A percentile compares a stretch with the other conserved stretches of the same genome.
phyloP scores from a whole-genome alignment of 139 green algal genomes.

The Spirogloea muscicola region DNA sequence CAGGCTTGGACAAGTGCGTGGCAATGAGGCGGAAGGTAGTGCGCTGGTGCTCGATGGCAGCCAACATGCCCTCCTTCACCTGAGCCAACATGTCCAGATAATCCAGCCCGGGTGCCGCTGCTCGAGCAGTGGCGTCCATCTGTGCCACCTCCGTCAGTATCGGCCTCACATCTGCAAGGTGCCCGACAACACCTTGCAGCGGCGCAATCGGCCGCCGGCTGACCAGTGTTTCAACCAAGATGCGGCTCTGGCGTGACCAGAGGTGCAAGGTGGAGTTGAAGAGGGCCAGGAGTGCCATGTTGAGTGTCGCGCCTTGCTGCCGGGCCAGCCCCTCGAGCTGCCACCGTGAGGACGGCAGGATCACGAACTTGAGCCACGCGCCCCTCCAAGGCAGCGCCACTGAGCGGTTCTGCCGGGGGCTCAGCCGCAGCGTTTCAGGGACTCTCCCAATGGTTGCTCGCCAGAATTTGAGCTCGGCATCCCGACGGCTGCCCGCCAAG shows the following conservation, averaged over 20 bases:
- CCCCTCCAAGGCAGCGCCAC: background rate
- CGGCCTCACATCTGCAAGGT: background rate
- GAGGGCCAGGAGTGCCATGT: slow-evolving; percentile 10
- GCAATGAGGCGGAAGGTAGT: slow-evolving; percentile 14
- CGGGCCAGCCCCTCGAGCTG: background rate
- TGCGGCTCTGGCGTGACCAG: slow-evolving; percentile 17
- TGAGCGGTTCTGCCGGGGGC: background rate
- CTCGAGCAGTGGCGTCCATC: too few relatives aligned
- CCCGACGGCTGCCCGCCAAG: background rate
- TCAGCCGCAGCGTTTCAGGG: background rate
- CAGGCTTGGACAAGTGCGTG: background rate
- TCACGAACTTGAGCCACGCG: background rate
- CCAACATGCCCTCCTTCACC: slow-evolving; percentile 2
- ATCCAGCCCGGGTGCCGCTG: too few relatives aligned
- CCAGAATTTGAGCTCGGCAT: slow-evolving; percentile 19
- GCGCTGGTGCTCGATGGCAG: slow-evolving; percentile 12
- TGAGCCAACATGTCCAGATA: too few relatives aligned
- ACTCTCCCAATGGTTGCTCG: background rate
- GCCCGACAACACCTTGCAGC: slow-evolving; percentile 16
- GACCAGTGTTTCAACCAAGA: slow-evolving; percentile 3
- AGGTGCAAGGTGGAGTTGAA: slow-evolving; percentile 18
- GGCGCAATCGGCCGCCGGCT: background rate
- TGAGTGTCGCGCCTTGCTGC: background rate
- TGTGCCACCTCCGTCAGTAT: too few relatives aligned
- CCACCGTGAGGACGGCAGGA: background rate